Percentiles rank a stretch among this genome's conserved stretches.
Evolutionary conservation across 208 protist genomes (phyloP).

Genomic region (Leishmania martiniquensis): DNA sequence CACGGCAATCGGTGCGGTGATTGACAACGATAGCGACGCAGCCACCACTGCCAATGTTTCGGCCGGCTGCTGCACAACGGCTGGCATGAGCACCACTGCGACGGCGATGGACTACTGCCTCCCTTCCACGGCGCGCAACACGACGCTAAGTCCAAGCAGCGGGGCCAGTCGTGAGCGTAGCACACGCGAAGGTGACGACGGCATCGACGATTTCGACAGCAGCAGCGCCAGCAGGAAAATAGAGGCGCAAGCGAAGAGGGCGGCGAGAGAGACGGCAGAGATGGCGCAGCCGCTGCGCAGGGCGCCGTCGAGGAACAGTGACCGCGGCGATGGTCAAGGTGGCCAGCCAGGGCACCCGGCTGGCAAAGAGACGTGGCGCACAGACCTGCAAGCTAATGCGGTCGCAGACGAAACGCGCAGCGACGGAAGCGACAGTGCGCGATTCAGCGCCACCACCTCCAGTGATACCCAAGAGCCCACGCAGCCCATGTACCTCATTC

Average conservation of each 20-base stretch:
- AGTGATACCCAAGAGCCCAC: constrained; percentile 30
- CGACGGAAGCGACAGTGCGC: background rate
- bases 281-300: background rate
- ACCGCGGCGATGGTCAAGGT: background rate
- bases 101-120: background rate
- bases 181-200: background rate
- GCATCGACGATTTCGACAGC: background rate
- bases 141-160: background rate
- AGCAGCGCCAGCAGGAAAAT: background rate
- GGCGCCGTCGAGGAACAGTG: background rate
- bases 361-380: background rate
- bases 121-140: background rate
- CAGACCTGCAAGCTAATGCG: background rate
- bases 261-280: background rate
- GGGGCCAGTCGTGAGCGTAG: background rate
- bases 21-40: background rate
- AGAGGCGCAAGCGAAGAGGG: background rate
- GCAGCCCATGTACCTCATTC: constrained; percentile 37
- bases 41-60: background rate
- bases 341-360: background rate
- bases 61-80: background rate
- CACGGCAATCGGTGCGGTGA: background rate
- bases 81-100: background rate
- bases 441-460: background rate
- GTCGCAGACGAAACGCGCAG: background rate